phyloP scores from a whole-genome alignment of 2,329 filamentous ascomycete genomes.

The Ilyonectria robusta region DNA sequence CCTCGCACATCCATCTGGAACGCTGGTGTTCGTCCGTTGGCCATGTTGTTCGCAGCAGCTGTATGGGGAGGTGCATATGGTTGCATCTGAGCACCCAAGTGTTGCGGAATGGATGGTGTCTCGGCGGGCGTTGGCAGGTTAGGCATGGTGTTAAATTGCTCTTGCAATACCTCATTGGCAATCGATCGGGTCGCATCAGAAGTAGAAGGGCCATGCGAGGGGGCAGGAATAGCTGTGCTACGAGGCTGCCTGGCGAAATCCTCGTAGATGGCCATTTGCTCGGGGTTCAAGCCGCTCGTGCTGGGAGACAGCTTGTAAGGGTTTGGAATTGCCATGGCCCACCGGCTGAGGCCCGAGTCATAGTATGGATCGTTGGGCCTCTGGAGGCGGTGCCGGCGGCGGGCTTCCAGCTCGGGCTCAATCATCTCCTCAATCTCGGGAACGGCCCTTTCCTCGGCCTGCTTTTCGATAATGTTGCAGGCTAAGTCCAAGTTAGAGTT shows the following conservation, averaged over 20 bases:
- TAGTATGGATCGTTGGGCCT: conserved; percentile 89
- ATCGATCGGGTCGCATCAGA: conserved; percentile 74
- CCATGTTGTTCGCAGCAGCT: conserved; percentile 50
- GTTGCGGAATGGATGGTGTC: conserved; percentile 66
- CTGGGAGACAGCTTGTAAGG: conserved; percentile 88
- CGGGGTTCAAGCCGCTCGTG: conserved; percentile 81
- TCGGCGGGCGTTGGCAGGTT: conserved; percentile 72
- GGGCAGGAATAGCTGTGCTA: conserved; percentile 67
- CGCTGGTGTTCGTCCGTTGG: conserved; percentile 66
- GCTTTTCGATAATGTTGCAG: conserved; percentile 94
- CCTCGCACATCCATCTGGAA: conserved; percentile 67
- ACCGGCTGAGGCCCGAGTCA: conserved; percentile 85
- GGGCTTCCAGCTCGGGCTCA: conserved; percentile 82
- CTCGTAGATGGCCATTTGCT: conserved; percentile 96
- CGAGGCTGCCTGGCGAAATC: conserved; percentile 93
- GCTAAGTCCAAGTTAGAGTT: conserved; percentile 97
- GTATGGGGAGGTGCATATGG: conserved; percentile 69
- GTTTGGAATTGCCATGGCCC: conserved; percentile 94
- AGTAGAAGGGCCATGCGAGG: conserved; percentile 68
- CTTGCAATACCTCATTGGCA: conserved; percentile 75
- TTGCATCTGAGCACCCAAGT: conserved; percentile 65
- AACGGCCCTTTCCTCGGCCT: conserved; percentile 92
- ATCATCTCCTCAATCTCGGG: conserved; percentile 97
- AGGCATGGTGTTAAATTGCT: conserved; percentile 71
- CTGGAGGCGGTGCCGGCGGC: conserved; percentile 81